Evolutionary conservation across 2,329 filamentous ascomycete genomes (phyloP).

Genomic region (Verticillium dahliae): DNA sequence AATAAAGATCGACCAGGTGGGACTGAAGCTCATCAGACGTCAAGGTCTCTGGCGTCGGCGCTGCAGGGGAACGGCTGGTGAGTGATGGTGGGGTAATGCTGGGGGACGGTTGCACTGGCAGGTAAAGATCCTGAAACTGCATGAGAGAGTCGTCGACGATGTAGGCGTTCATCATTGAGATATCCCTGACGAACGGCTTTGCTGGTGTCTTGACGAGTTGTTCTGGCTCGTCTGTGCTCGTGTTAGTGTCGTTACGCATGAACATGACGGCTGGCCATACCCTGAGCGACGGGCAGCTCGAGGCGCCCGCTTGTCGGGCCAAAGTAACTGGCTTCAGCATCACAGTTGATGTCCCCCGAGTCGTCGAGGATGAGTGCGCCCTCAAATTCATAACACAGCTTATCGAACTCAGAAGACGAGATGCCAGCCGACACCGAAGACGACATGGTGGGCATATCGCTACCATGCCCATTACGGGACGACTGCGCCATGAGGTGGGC

Average conservation of each 20-base stretch:
- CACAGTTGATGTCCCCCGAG: slow-evolving; percentile 25
- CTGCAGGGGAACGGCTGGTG: neutral
- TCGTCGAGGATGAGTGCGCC: slow-evolving; percentile 9
- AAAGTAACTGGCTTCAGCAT: slow-evolving; percentile 26
- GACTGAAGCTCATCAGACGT: slow-evolving; percentile 15
- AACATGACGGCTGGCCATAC: slow-evolving; percentile 2
- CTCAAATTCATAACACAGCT: slow-evolving; percentile 13
- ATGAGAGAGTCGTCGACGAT: slow-evolving; percentile 5
- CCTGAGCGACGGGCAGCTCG: slow-evolving; percentile 16
- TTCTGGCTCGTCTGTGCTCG: neutral
- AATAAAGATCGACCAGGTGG: slow-evolving; percentile 25
- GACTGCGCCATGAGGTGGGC: slow-evolving; percentile 4
- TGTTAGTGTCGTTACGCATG: neutral
- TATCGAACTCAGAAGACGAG: slow-evolving; percentile 9
- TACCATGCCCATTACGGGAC: neutral
- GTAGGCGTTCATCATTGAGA: slow-evolving; percentile 5
- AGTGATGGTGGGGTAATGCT: neutral
- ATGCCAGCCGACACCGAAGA: slow-evolving; percentile 6
- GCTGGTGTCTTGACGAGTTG: neutral
- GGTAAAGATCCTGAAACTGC: neutral
- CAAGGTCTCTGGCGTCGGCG: neutral
- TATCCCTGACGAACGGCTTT: slow-evolving; percentile 3
- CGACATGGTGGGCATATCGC: slow-evolving; percentile 1
- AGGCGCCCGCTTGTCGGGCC: slow-evolving; percentile 27
- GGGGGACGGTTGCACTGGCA: neutral